Base-by-base conservation (phyloP, 495 filamentous ascomycete genomes). In the Margaritispora aquatica region DNA sequence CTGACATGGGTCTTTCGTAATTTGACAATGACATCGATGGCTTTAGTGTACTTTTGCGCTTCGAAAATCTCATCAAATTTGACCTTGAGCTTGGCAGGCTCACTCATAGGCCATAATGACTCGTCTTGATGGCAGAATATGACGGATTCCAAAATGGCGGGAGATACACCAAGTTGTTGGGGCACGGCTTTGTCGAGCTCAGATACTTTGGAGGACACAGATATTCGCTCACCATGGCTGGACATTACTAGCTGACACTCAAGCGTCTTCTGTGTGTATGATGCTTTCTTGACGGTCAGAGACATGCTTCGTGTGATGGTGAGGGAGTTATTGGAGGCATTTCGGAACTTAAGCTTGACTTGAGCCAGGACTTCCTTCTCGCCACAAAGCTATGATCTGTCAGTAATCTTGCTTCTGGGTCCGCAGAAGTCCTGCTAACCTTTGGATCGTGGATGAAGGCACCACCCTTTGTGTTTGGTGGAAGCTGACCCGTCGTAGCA, bases 91-190 rank as follows among this genome's bases (percentile, higher is more conserved):
- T 80, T 80, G 0, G 76, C 70, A 0, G 93, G 90, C 66, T 95
- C 90, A 65, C 92, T 96, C 88, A 98, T 91, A 13, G 94, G 94
- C 94, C 94, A 98, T 48, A 97, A 70, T 55, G 93, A 96, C 59
- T 98, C 94, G 63, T 98, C 94, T 65, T 98, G 94, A 70, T 98
- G 94, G 69, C 94, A 98, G 73, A 98, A 98, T 63, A 98, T 97
- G 67, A 98, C 94, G 49, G 83, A 86, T 48, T 97, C 92, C 29
- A 98, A 80, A 15, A 98, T 82, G 9, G 94, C 91, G 57, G 86
- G 85, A 2, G 92, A 94, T 9, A 97, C 94, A 29, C 95, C 94
- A 4, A 98, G 79, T 62, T 92, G 88, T 60, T 90, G 82, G 1
- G 94, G 90, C 73, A 97, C 84, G 51, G 92, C 80, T 63, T 84